Evolutionary conservation across 1,284 basidiomycete species (phyloP).

Genomic region (Ceratobasidium sp.): DNA sequence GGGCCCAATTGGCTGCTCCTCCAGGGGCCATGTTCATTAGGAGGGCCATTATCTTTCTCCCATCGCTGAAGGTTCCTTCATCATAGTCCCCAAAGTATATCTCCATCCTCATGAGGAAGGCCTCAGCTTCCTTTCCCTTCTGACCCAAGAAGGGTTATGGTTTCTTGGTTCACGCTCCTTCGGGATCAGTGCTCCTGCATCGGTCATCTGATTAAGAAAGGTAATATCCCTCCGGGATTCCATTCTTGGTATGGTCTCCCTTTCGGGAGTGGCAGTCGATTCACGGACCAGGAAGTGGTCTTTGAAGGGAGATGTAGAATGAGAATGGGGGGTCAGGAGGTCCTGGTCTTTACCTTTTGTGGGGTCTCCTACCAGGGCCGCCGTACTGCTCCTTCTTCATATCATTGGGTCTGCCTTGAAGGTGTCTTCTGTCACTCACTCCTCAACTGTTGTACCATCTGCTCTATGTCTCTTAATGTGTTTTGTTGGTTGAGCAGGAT

Average conservation of each 20-base stretch:
- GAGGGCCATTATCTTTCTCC: background rate
- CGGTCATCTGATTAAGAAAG: no score
- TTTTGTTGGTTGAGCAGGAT: no score
- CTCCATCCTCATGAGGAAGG: background rate
- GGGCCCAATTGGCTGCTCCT: background rate
- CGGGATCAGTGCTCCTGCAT: background rate
- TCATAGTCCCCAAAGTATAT: constrained; percentile 1
- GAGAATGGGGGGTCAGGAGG: no score
- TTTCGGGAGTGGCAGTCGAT: no score
- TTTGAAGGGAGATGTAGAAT: background rate
- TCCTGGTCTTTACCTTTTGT: no score
- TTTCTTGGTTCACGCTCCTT: constrained; percentile 12
- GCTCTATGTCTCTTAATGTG: no score
- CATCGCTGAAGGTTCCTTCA: background rate
- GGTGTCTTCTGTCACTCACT: no score
- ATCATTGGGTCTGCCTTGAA: no score
- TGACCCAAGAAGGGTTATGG: constrained; percentile 5
- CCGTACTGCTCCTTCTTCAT: no score
- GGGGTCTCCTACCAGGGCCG: no score
- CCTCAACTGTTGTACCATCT: no score
- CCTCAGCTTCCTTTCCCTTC: constrained; percentile 11
- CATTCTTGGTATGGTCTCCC: background rate
- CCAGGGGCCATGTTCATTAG: background rate
- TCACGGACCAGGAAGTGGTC: background rate
- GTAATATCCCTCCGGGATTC: no score